phyloP scores from a whole-genome alignment of 2,329 filamentous ascomycete genomes.

The Neonectria sp. region DNA sequence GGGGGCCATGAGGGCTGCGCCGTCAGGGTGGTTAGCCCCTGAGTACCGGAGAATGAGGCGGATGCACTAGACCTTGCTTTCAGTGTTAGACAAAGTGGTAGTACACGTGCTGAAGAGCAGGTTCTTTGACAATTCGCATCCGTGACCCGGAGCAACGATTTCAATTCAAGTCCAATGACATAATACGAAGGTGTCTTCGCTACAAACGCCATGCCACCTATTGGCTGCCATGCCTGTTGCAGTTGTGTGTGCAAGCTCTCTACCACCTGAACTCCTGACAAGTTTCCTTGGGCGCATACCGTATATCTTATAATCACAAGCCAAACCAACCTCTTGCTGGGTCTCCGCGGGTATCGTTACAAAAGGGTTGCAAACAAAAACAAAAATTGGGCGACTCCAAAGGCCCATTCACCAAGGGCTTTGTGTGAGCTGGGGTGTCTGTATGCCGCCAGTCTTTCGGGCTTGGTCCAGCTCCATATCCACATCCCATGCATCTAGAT shows the following conservation, averaged over 20 bases:
- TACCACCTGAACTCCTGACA: slow-evolving; percentile 10
- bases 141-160: slow-evolving; percentile 15
- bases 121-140: slow-evolving; percentile 6
- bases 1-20: slow-evolving; percentile 2
- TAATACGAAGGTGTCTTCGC: slow-evolving; percentile 40
- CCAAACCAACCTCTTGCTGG: slow-evolving; percentile 12
- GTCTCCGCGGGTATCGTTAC: slow-evolving; percentile 22
- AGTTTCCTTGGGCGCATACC: slow-evolving; percentile 9
- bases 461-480: slow-evolving; percentile 54
- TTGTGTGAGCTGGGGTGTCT: slow-evolving; percentile 34
- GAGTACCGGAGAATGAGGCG: slow-evolving; percentile 18
- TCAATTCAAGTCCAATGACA: slow-evolving; percentile 25
- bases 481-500: slow-evolving; percentile 53
- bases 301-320: slow-evolving; percentile 21
- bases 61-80: slow-evolving; percentile 12
- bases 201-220: slow-evolving; percentile 31
- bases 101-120: neutral
- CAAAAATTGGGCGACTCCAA: neutral
- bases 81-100: neutral
- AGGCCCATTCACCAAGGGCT: slow-evolving; percentile 46
- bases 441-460: slow-evolving; percentile 37
- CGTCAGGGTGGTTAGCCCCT: slow-evolving; percentile 21
- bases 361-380: slow-evolving; percentile 11
- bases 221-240: slow-evolving; percentile 22
- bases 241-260: slow-evolving; percentile 27